Percentiles rank a stretch among this genome's conserved stretches.
Conservation (phyloP, 2,329 filamentous ascomycete species). For the Ophiostoma piceae region DNA sequence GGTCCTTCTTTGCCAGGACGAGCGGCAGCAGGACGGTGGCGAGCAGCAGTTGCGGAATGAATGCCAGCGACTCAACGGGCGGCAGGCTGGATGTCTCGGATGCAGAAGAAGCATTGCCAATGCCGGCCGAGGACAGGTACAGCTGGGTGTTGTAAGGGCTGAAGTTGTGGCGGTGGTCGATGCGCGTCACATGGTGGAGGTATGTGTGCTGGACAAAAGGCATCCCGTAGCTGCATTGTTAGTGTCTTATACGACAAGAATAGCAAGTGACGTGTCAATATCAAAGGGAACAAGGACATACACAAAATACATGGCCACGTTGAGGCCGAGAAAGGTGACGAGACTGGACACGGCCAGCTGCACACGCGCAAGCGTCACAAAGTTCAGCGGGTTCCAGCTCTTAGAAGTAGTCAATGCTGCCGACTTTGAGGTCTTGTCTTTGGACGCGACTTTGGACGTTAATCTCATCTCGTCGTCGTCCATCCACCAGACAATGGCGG, state of each 20-base stretch:
- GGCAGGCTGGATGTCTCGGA: conserved; percentile 31
- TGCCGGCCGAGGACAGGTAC: conserved; percentile 69
- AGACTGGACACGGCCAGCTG: conserved; percentile 61
- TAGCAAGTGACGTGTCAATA: too few species aligned
- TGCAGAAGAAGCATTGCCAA: conserved; percentile 19
- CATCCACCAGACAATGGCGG: conserved; percentile 75
- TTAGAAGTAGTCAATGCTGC: conserved; percentile 28
- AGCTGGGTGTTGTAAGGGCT: conserved; percentile 91
- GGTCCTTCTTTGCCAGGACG: conserved; percentile 70
- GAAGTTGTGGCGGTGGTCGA: conserved; percentile 98
- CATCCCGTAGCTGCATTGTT: conserved; percentile 59
- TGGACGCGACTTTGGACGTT: background rate
- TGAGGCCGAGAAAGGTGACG: conserved; percentile 66
- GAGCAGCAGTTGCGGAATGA: conserved; percentile 79
- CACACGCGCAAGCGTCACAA: conserved; percentile 52
- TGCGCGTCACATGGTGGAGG: conserved; percentile 83
- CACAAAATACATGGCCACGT: conserved; percentile 70
- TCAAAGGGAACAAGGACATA: conserved; percentile 39
- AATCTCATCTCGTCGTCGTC: conserved; percentile 47
- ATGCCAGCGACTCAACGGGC: conserved; percentile 72
- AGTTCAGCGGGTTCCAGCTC: conserved; percentile 31
- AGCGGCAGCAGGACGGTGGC: conserved; percentile 67
- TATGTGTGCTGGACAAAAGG: conserved; percentile 87
- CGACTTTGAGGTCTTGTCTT: conserved; percentile 14
- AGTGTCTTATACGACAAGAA: background rate